A percentile compares a stretch with the other conserved stretches of the same genome.
Evolutionary conservation across 1,284 basidiomycete species (phyloP).

Genomic region (Agaricales sp.): DNA sequence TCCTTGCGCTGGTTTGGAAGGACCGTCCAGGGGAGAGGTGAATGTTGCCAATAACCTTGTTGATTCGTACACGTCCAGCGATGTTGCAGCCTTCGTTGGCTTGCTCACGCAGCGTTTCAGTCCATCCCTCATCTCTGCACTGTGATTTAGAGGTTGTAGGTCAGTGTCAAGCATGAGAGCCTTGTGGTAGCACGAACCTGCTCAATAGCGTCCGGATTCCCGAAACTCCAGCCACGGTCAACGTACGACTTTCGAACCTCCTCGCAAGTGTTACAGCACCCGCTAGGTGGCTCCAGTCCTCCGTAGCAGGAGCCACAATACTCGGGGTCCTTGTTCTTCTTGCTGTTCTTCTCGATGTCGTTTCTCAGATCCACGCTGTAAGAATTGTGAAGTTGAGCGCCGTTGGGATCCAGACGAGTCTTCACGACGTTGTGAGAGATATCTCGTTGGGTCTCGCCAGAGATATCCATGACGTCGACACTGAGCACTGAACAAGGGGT

Average conservation of each 20-base stretch:
- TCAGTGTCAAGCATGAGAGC: neutral
- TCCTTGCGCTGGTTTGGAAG: conserved; percentile 80
- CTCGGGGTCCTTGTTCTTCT: conserved; percentile 29
- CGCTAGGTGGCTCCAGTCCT: conserved; percentile 67
- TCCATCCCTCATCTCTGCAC: conserved; percentile 94
- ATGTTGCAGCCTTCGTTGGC: conserved; percentile 93
- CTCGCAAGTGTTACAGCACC: conserved; percentile 97
- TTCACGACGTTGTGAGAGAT: conserved; percentile 86
- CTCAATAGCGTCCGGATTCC: conserved; percentile 84
- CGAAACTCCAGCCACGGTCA: conserved; percentile 91
- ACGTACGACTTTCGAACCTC: conserved; percentile 89
- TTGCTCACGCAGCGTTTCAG: conserved; percentile 88
- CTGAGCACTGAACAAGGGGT: conserved; percentile 64
- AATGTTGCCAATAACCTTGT: conserved; percentile 94
- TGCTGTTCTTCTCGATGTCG: conserved; percentile 75
- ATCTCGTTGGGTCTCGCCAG: conserved; percentile 89
- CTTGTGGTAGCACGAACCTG: conserved; percentile 58
- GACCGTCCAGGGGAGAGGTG: conserved; percentile 85
- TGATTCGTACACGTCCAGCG: conserved; percentile 84
- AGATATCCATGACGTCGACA: conserved; percentile 97
- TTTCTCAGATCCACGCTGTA: conserved; percentile 65
- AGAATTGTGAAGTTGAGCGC: conserved; percentile 47
- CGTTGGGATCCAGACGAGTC: conserved; percentile 60
- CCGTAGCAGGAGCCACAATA: conserved; percentile 99
- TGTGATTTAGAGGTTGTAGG: conserved; percentile 25